Evolutionary conservation across 805 yeast species (phyloP).

Genomic region (Candida incommunis): DNA sequence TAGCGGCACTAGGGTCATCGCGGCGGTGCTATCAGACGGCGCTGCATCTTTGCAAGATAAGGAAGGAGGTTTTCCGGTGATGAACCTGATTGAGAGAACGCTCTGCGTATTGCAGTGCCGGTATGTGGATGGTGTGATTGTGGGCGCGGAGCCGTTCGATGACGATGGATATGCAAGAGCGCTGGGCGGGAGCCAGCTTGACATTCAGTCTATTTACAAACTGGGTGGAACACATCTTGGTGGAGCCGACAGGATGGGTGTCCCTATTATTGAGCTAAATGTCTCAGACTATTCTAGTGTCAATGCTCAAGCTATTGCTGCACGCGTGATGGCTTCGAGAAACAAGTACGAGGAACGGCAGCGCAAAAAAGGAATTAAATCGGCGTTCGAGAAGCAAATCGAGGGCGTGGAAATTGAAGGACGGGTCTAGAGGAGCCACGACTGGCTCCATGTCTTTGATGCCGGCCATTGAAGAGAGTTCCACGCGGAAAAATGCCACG

Average conservation of each 20-base stretch:
- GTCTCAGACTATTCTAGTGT: neutral
- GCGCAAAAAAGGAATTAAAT: constrained; percentile 70
- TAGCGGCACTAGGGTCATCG: constrained; percentile 36
- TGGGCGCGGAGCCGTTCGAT: constrained; percentile 53
- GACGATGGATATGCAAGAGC: constrained; percentile 25
- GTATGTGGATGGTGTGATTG: constrained; percentile 64
- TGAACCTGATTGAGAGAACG: constrained; percentile 77
- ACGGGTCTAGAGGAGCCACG: neutral
- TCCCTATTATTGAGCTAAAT: constrained; percentile 13
- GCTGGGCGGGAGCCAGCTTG: constrained; percentile 15
- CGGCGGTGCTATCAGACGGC: constrained; percentile 59
- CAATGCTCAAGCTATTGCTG: constrained; percentile 48
- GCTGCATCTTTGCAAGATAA: constrained; percentile 36
- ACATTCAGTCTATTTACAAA: constrained; percentile 9
- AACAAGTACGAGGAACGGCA: constrained; percentile 77
- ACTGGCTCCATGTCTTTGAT: too few species aligned
- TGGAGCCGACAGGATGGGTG: constrained; percentile 10
- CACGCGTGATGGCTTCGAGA: constrained; percentile 56
- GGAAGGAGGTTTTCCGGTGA: constrained; percentile 63
- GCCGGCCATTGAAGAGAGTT: too few species aligned
- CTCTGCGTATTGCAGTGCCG: constrained; percentile 80
- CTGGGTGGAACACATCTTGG: constrained; percentile 14
- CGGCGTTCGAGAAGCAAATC: constrained; percentile 32
- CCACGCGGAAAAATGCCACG: too few species aligned
- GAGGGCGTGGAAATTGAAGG: constrained; percentile 12